Percentiles rank a stretch among this genome's conserved stretches.
These are phyloP conservation scores for Lathyrus oleraceus DNA, from an alignment of 306 rosid genomes.

Conservation along the genomic window DNA sequence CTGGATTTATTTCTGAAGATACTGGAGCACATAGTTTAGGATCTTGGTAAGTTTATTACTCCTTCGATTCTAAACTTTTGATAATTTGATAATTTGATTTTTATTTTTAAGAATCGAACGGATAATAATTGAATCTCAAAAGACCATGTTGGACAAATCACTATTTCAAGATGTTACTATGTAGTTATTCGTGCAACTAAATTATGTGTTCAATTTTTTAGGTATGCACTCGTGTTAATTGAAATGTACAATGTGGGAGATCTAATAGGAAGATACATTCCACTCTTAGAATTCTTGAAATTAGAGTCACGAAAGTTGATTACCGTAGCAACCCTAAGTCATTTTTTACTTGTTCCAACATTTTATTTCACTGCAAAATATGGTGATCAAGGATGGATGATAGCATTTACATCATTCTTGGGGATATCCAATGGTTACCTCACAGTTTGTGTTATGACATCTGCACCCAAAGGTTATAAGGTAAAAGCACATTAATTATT, in stretches of 20 bases:
- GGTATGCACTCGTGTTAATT: constrained; percentile 86
- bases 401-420: constrained; percentile 70
- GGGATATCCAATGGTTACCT: constrained; percentile 88
- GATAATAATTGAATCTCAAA: neutral
- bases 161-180: too few species aligned
- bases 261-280: constrained; percentile 83
- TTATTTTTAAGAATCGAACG: too few species aligned
- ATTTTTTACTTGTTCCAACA: constrained; percentile 75
- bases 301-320: constrained; percentile 65
- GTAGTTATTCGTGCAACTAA: too few species aligned
- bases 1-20: constrained; percentile 90
- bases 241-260: constrained; percentile 76
- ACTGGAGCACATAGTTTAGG: constrained; percentile 87
- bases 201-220: constrained; percentile 24
- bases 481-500: constrained; percentile 38
- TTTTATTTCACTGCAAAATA: constrained; percentile 84
- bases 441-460: constrained; percentile 81
- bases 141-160: neutral
- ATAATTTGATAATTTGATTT: too few species aligned
- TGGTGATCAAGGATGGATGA: constrained; percentile 93
- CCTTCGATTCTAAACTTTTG: too few species aligned
- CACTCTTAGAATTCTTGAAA: constrained; percentile 53
- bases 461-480: constrained; percentile 96
- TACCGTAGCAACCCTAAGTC: constrained; percentile 44
- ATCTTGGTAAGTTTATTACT: constrained; percentile 53